Conservation (phyloP, 2,329 filamentous ascomycete genomes). For the Aureobasidium sp. region DNA sequence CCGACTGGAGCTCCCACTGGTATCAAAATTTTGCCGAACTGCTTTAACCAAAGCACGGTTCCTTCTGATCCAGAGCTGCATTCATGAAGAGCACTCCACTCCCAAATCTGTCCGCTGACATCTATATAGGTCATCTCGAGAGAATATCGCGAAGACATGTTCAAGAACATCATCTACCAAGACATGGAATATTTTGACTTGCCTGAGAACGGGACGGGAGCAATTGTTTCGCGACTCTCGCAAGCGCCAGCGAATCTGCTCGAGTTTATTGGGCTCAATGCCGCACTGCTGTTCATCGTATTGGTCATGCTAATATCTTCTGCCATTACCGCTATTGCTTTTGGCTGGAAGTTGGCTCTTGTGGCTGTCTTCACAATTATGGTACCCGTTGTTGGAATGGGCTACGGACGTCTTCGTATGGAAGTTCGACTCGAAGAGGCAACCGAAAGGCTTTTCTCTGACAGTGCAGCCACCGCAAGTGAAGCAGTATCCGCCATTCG, state of each 20-base stretch:
- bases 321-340: conserved; percentile 27
- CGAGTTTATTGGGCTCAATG: conserved; percentile 39
- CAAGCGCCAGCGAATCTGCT: conserved; percentile 42
- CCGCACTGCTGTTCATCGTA: conserved; percentile 46
- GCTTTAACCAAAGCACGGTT: no score
- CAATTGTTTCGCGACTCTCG: conserved; percentile 36
- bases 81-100: neutral
- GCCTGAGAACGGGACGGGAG: conserved; percentile 39
- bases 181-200: conserved; percentile 38
- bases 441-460: conserved; percentile 26
- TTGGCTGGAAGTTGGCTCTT: conserved; percentile 33
- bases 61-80: no score
- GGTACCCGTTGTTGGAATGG: conserved; percentile 28
- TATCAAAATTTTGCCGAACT: no score
- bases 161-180: conserved; percentile 36
- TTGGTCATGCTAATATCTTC: conserved; percentile 28
- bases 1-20: no score
- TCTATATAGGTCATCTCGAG: neutral
- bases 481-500: conserved; percentile 31
- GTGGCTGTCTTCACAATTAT: conserved; percentile 30
- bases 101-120: no score
- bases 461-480: conserved; percentile 30
- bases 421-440: conserved; percentile 28
- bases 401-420: conserved; percentile 30
- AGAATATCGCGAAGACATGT: conserved; percentile 30